Base-by-base conservation (phyloP, 2,329 filamentous ascomycete species). In the Lasiodiplodia gonubiensis region DNA sequence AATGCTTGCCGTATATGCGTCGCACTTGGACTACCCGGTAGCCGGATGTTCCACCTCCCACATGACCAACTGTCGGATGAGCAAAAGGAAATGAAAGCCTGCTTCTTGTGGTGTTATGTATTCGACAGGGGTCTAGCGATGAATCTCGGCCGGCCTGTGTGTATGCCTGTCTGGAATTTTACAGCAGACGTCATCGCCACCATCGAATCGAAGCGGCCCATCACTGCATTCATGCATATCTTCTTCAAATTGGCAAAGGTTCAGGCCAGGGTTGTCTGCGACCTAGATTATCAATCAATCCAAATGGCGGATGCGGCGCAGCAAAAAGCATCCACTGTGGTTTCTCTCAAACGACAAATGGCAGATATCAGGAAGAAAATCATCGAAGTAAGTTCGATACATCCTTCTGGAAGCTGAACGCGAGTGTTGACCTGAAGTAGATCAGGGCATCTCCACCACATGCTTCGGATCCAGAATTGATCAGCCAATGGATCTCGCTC, bases 121-220 rank as follows among this genome's bases (percentile, higher is more conserved):
- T 73, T 78, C 51, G 75, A 78, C 66, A 74, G 73, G 39, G 68
- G 70, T 30, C 75, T 77, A 70, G 75, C 74, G 52, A 64, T 76
- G 37, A 63, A 76, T 12, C 69, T 78, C 12, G 69, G 76, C 30
- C 73, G 76, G 2, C 76, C 76, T 11, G 69, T 71, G 6, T 75
- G 75, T 3, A 61, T 78, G 27, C 75, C 75, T 4, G 71, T 71
- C 3, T 69, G 75, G 54, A 69, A 72, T 14, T 66, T 77, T 52
- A 71, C 72, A 30, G 68, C 72, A 10, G 70, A 73, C 1, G 71
- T 73, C 8, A 64, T 76, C n/a, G 60, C 76, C 12, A 71, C 71
- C 46, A 67, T 69, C 7, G 72, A 74, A 27, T 68, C 72, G 25
- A 39, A 70, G 1, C 75, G 73, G 51, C 72, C 74, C 2, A 42